Percentiles rank a stretch among this genome's conserved stretches.
phyloP scores from a whole-genome alignment of 78 protist genomes.

The Protostelium mycophagum region DNA sequence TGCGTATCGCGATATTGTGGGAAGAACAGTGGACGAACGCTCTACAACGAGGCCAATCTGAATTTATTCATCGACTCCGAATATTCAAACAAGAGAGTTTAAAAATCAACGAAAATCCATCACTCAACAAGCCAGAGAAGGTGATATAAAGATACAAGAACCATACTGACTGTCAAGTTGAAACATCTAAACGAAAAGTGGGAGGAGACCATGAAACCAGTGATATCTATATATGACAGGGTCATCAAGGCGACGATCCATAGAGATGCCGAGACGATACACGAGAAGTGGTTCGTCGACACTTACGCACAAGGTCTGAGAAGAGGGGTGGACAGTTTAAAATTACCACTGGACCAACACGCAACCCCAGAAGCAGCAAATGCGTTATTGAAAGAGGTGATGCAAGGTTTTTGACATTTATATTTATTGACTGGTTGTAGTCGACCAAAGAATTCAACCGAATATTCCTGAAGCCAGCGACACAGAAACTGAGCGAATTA shows the following conservation, averaged over 20 bases:
- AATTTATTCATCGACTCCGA: background rate
- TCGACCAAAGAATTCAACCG: constrained; percentile 5
- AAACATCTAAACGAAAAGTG: background rate
- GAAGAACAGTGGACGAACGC: constrained; percentile 58
- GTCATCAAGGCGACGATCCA: constrained; percentile 14
- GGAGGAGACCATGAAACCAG: background rate
- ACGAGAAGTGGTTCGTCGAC: constrained; percentile 39
- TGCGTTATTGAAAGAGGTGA: constrained; percentile 18
- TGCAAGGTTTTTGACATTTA: constrained; percentile 8
- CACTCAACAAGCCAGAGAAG: background rate
- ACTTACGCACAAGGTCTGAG: constrained; percentile 8
- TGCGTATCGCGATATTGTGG: constrained; percentile 54
- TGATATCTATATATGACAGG: constrained; percentile 4
- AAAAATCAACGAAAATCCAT: too few relatives aligned
- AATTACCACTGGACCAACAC: constrained; percentile 22
- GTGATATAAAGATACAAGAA: background rate
- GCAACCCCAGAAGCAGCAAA: constrained; percentile 21
- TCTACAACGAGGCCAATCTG: constrained; percentile 16
- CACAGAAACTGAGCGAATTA: background rate
- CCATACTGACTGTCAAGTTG: background rate
- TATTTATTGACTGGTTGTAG: background rate
- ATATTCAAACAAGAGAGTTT: background rate
- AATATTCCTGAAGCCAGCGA: background rate
- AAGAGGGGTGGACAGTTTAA: constrained; percentile 7
- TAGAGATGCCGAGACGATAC: constrained; percentile 15